Evolutionary conservation across 306 rosid species (phyloP).

Genomic region (Urtica urens): DNA sequence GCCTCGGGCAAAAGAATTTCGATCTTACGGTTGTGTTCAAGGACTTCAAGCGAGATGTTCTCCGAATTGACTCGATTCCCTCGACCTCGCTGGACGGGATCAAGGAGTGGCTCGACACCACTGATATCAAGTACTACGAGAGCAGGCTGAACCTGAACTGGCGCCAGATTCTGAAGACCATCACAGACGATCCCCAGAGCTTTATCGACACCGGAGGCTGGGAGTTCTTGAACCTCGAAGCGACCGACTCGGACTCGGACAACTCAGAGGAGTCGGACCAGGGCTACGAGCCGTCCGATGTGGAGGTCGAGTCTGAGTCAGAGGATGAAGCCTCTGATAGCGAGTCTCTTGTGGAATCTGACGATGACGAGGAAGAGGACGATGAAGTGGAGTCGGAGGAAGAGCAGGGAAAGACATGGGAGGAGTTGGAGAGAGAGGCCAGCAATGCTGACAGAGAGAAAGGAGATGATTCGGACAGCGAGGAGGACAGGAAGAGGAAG

Average conservation of each 20-base stretch:
- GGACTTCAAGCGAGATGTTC: constrained; percentile 86
- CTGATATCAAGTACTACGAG: constrained; percentile 87
- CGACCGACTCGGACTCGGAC: constrained; percentile 82
- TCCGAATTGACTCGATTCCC: constrained; percentile 88
- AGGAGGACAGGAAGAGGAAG: constrained; percentile 84
- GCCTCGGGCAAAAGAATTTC: constrained; percentile 98
- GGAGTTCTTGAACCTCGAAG: constrained; percentile 94
- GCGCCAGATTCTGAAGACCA: constrained; percentile 91
- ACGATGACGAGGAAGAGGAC: constrained; percentile 50
- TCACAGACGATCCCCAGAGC: constrained; percentile 86
- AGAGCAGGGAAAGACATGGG: constrained; percentile 76
- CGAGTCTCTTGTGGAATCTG: constrained; percentile 85
- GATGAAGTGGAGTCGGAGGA: constrained; percentile 35
- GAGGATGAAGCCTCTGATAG: constrained; percentile 75
- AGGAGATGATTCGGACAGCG: constrained; percentile 82
- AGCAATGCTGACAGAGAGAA: constrained; percentile 89
- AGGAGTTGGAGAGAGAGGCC: constrained; percentile 95
- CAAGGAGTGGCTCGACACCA: constrained; percentile 92
- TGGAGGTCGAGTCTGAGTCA: constrained; percentile 75
- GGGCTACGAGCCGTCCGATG: constrained; percentile 82
- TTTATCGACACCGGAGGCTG: constrained; percentile 93
- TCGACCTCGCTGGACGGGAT: constrained; percentile 80
- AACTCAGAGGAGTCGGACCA: constrained; percentile 72
- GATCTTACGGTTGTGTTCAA: constrained; percentile 86
- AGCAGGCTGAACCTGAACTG: constrained; percentile 92